Percentiles rank a stretch among this genome's conserved stretches.
Conservation (phyloP, 768 basidiomycete genomes). For the Suillus subaureus region DNA sequence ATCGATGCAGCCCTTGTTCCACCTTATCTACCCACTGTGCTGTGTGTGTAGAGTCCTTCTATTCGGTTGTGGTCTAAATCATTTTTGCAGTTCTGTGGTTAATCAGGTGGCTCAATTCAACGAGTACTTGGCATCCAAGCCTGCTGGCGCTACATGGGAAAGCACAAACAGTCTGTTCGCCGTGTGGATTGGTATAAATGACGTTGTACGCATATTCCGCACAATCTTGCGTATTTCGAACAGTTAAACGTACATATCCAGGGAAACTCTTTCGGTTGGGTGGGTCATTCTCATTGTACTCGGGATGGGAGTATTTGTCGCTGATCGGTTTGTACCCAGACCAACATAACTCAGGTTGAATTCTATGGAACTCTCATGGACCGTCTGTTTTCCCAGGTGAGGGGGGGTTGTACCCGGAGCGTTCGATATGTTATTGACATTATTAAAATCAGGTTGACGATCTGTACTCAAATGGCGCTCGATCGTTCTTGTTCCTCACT, state of each 20-base stretch:
- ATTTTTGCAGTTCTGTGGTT: conserved; percentile 25
- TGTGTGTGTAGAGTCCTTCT: conserved; percentile 41
- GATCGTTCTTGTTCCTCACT: conserved; percentile 66
- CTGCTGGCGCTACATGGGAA: conserved; percentile 56
- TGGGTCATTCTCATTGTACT: conserved; percentile 8
- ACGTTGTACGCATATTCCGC: conserved; percentile 40
- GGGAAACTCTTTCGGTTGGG: conserved; percentile 20
- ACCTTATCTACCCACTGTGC: conserved; percentile 52
- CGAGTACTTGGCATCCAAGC: conserved; percentile 46
- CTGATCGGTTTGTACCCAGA: conserved; percentile 14
- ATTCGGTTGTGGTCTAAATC: neutral
- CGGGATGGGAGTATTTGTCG: neutral
- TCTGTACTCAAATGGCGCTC: conserved; percentile 44
- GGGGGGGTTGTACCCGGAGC: neutral
- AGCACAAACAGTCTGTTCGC: conserved; percentile 60
- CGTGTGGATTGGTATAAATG: conserved; percentile 75
- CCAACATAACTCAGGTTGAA: conserved; percentile 24
- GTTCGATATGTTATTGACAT: neutral
- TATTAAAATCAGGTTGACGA: conserved; percentile 20
- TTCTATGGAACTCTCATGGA: conserved; percentile 29
- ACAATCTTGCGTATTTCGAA: neutral
- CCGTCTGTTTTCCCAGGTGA: conserved; percentile 33
- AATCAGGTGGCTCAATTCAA: conserved; percentile 69
- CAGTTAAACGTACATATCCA: neutral
- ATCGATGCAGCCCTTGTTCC: conserved; percentile 59